Evolutionary conservation across 2,329 filamentous ascomycete species (phyloP).

Genomic region (Epichloe gansuensis): DNA sequence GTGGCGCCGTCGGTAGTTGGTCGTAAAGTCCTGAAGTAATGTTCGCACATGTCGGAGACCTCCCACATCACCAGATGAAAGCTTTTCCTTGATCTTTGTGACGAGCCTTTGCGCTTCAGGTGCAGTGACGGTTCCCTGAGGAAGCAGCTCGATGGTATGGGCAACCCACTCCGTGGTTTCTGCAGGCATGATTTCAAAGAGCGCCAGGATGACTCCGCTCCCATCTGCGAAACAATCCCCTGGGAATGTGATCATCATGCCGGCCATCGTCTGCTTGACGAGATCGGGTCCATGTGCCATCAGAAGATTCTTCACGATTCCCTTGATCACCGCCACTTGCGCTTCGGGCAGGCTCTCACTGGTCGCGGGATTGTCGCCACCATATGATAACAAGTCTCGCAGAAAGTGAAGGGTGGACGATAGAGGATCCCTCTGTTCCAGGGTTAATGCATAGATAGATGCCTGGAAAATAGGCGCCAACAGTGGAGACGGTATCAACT

Average conservation of each 20-base stretch:
- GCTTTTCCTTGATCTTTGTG: conserved; percentile 64
- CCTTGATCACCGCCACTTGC: conserved; percentile 56
- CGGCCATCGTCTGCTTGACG: conserved; percentile 80
- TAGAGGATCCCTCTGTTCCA: conserved; percentile 85
- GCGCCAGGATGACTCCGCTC: conserved; percentile 75
- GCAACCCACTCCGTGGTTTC: conserved; percentile 75
- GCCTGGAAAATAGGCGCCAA: conserved; percentile 77
- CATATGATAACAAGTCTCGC: conserved; percentile 82
- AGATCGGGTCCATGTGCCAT: conserved; percentile 59
- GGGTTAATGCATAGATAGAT: conserved; percentile 68
- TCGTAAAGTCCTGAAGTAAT: conserved; percentile 91
- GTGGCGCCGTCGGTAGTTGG: conserved; percentile 77
- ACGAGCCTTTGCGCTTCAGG: conserved; percentile 72
- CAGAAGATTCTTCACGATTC: conserved; percentile 61
- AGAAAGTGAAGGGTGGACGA: conserved; percentile 88
- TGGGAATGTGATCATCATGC: conserved; percentile 99
- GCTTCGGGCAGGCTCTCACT: conserved; percentile 43
- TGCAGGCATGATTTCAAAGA: conserved; percentile 76
- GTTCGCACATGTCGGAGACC: conserved; percentile 64
- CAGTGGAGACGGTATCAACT: conserved; percentile 66
- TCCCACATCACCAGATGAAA: conserved; percentile 48
- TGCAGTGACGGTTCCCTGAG: conserved; percentile 65
- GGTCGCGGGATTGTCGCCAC: conserved; percentile 57
- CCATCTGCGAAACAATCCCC: conserved; percentile 91
- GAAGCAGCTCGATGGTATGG: conserved; percentile 70